Percentiles rank a stretch among this genome's conserved stretches.
Evolutionary conservation across 441 rosid genomes (phyloP).

Genomic region (Omphalea diandra): DNA sequence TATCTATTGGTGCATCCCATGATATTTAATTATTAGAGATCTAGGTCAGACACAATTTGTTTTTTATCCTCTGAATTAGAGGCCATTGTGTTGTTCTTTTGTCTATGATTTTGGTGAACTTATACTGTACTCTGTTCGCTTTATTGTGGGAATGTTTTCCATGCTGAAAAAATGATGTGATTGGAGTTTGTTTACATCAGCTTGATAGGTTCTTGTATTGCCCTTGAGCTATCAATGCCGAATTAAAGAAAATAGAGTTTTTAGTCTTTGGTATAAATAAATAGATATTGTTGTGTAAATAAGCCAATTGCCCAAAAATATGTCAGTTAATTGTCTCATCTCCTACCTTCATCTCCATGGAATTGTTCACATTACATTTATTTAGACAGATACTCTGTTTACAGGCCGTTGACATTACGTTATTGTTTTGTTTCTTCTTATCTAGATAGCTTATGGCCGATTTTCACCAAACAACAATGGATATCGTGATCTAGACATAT

Average conservation of each 20-base stretch:
- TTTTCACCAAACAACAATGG: constrained; percentile 54
- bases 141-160: not conserved
- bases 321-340: not conserved
- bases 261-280: not conserved
- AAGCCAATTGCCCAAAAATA: not conserved
- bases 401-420: not conserved
- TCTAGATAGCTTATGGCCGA: constrained; percentile 70
- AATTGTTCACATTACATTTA: not conserved
- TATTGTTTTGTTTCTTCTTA: constrained; percentile 15
- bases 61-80: not conserved
- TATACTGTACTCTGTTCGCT: not conserved
- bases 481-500: constrained; percentile 68
- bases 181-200: not conserved
- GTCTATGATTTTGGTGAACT: not conserved
- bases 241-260: not conserved
- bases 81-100: not conserved
- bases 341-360: not conserved
- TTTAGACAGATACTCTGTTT: not conserved
- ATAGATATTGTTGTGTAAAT: not conserved
- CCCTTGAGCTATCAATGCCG: not conserved
- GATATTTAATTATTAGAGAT: not conserved
- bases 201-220: not conserved
- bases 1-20: constrained; percentile 22
- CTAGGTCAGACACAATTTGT: not conserved
- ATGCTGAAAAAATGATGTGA: not conserved